Percentiles rank a stretch among this genome's conserved stretches.
Evolutionary conservation across 495 filamentous ascomycete genomes (phyloP).

Genomic region (Neurospora sp.): DNA sequence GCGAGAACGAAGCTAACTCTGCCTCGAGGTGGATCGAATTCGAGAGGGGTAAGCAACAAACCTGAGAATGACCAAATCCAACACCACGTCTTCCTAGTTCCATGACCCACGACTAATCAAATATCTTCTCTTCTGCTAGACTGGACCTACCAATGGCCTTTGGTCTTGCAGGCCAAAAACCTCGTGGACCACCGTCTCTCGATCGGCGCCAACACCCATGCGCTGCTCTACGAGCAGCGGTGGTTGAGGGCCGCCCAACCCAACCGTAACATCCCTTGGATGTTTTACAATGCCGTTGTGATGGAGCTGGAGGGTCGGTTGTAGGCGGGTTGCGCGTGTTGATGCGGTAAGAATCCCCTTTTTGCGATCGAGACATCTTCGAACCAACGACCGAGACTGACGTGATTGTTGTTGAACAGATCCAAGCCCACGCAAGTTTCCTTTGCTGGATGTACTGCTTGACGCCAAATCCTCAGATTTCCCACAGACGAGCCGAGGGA

Average conservation of each 20-base stretch:
- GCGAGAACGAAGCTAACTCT: background rate
- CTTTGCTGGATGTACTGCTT: background rate
- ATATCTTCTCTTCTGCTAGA: background rate
- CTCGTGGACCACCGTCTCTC: background rate
- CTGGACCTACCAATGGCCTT: background rate
- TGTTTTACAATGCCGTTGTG: background rate
- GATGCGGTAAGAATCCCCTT: background rate
- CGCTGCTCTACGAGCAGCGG: background rate
- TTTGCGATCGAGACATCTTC: background rate
- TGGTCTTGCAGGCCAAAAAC: background rate
- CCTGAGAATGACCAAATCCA: background rate
- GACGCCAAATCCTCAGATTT: background rate
- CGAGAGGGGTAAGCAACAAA: background rate
- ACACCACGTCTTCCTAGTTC: background rate
- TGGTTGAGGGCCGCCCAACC: background rate
- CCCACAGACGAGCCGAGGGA: background rate
- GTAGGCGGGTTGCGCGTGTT: background rate
- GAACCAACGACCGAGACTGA: background rate
- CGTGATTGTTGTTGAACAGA: background rate
- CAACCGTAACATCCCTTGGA: background rate
- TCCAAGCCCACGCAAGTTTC: background rate
- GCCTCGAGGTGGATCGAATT: background rate
- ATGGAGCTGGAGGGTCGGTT: background rate
- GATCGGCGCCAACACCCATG: background rate
- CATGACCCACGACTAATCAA: background rate